A percentile compares a stretch with the other conserved stretches of the same genome.
Conservation (phyloP, 768 basidiomycete species). For the button mushroom (Agaricus bisporus) region DNA sequence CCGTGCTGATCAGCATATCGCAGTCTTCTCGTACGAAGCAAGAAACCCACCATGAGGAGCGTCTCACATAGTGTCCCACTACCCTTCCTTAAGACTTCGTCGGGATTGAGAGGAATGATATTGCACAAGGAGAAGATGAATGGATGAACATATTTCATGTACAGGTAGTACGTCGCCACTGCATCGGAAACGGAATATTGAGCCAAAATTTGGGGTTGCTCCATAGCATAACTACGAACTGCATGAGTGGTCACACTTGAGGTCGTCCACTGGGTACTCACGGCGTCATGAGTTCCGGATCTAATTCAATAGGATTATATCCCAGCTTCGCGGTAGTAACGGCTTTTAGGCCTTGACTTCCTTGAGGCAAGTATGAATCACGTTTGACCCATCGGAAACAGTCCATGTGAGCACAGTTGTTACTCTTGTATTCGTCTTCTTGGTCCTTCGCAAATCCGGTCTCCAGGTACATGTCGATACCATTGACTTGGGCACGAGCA, state of each 20-base stretch:
- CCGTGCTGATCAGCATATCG: neutral
- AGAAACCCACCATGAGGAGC: conserved; percentile 77
- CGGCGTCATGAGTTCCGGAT: conserved; percentile 99
- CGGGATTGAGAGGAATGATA: conserved; percentile 95
- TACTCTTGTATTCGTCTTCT: conserved; percentile 93
- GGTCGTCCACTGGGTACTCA: conserved; percentile 34
- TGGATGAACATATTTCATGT: conserved; percentile 99
- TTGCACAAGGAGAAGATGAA: conserved; percentile 99
- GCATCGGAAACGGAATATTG: conserved; percentile 99
- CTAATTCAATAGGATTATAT: conserved; percentile 94
- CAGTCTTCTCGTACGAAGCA: conserved; percentile 1
- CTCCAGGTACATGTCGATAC: conserved; percentile 95
- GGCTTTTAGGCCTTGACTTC: conserved; percentile 96
- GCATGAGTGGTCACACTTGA: neutral
- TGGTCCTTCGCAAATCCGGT: conserved; percentile 88
- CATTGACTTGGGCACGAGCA: conserved; percentile 77
- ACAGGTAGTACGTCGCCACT: conserved; percentile 98
- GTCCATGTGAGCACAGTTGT: conserved; percentile 95
- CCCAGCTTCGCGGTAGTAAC: conserved; percentile 95
- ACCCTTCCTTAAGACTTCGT: conserved; percentile 94
- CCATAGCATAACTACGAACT: conserved; percentile 80
- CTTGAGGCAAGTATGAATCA: conserved; percentile 97
- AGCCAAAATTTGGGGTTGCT: conserved; percentile 90
- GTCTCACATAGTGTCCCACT: conserved; percentile 97
- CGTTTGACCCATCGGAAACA: conserved; percentile 99